A percentile compares a stretch with the other conserved stretches of the same genome.
Conservation (phyloP, 164 flowering plant genomes). For the Vitis rotundifolia region DNA sequence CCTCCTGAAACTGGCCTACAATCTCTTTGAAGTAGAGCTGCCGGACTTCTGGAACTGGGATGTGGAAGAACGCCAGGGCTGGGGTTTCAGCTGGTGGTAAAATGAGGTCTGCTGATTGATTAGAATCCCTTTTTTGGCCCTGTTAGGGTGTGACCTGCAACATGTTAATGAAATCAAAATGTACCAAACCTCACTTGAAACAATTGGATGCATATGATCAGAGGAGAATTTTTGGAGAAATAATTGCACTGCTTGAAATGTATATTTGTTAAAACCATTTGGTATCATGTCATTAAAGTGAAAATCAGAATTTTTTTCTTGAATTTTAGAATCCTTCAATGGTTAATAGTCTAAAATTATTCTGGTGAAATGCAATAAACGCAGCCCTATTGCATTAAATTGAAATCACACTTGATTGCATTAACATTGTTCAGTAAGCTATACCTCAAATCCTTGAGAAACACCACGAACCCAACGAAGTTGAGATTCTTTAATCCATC, state of each 20-base stretch:
- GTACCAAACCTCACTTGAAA: conserved; percentile 7
- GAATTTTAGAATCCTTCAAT: too few relatives aligned
- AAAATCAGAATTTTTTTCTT: too few relatives aligned
- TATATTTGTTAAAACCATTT: too few relatives aligned
- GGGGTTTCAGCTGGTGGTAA: conserved; percentile 23
- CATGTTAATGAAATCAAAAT: conserved; percentile 51
- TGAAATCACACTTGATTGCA: not conserved
- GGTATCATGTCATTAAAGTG: too few relatives aligned
- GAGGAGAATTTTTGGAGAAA: not conserved
- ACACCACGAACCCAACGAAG: conserved; percentile 64
- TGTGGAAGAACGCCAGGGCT: conserved; percentile 78
- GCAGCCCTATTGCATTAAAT: too few relatives aligned
- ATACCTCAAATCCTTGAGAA: conserved; percentile 52
- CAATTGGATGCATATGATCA: conserved; percentile 2
- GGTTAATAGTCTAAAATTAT: too few relatives aligned
- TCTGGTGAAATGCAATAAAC: not conserved
- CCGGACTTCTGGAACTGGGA: conserved; percentile 86
- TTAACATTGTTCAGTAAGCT: not conserved
- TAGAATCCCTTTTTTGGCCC: conserved; percentile 33
- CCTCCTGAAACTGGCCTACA: conserved; percentile 70
- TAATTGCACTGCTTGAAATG: not conserved
- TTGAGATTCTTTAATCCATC: conserved; percentile 93
- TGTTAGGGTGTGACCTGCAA: conserved; percentile 56
- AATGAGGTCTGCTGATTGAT: conserved; percentile 9
- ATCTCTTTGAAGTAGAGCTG: conserved; percentile 41